Evolutionary conservation across 2,329 filamentous ascomycete species (phyloP), one percentile per base, ranked within the genome.

Genomic region (Cercospora berteroae): DNA sequence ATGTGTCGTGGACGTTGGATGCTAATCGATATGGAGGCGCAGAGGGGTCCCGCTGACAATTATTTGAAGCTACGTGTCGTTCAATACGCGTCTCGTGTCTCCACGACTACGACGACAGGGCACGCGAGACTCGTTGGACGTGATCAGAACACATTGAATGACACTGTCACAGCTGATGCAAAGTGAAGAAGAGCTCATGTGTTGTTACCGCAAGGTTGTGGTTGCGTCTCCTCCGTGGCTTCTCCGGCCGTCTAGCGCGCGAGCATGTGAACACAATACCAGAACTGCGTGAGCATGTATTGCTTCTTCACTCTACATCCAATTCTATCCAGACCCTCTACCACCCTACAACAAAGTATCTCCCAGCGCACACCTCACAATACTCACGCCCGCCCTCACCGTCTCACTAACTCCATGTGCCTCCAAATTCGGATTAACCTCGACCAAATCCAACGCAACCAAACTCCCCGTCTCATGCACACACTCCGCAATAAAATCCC

Each of bases 401-500:
- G 95, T 99, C 81, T 97, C 93, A 65, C 87, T 85, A 1, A 92
- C 93, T 5, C 91, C 93, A 67, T 85, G 71, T 67, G 73, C 73
- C 73, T 81, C 77, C 36, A 85, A 76, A 69, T 81, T 83, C 12
- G 84, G 81, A 60, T 86, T 85, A 39, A 87, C 79, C 76, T 83
- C 83, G 2, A 87, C 85, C 23, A 89, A 82, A 72, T 87, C 83
- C 31, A 89, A 77, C 9, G 86, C 85, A 36, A 88, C 81, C 20
- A 85, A 79, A 66, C 84, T 83, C 16, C 87, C 87, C 3, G 86
- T 84, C 73, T 81, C 80, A 25, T 85, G 85, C 18, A 89, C 82
- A 60, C 83, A 84, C 77, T 88, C 95, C 75, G 93, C 96, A 80
- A 99, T 98, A 82, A 92, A 99, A 80, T 98, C 95, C 48, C 95